These are phyloP conservation scores for Thelonectria olida DNA, from an alignment of 2,329 filamentous ascomycete species.

Conservation along the genomic window DNA sequence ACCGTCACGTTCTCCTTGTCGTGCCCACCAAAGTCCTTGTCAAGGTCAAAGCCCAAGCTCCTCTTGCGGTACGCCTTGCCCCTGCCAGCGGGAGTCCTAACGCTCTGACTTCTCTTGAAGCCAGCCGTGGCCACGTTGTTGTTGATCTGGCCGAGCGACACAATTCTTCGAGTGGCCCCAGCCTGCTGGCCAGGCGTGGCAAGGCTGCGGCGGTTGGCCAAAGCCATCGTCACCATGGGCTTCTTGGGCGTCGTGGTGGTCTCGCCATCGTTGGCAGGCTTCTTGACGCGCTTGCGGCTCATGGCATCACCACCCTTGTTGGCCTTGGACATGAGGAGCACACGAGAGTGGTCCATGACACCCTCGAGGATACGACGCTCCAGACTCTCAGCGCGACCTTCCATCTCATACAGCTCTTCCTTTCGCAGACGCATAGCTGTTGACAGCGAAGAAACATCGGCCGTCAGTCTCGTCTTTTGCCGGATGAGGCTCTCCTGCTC, in stretches of 20 bases:
- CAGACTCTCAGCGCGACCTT: constrained; percentile 84
- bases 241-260: constrained; percentile 37
- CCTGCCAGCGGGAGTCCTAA: constrained; percentile 65
- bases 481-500: constrained; percentile 80
- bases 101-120: constrained; percentile 81
- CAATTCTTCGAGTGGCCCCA: constrained; percentile 78
- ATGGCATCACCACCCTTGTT: constrained; percentile 63
- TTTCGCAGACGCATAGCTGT: constrained; percentile 88
- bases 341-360: constrained; percentile 93
- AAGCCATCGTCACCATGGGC: constrained; percentile 61
- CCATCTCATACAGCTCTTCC: constrained; percentile 92
- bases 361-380: constrained; percentile 94
- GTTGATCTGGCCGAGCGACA: constrained; percentile 90
- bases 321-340: constrained; percentile 81
- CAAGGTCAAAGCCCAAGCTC: constrained; percentile 70
- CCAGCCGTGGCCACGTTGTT: constrained; percentile 73
- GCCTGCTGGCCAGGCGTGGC: constrained; percentile 57
- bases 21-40: constrained; percentile 61
- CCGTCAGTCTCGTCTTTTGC: constrained; percentile 82
- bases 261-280: constrained; percentile 43
- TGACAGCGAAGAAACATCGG: constrained; percentile 90
- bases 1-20: constrained; percentile 72
- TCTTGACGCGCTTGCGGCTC: constrained; percentile 66
- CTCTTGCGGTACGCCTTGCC: constrained; percentile 67
- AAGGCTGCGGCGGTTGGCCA: constrained; percentile 59